Percentiles rank a stretch among this genome's conserved stretches.
These are phyloP conservation scores for Fusarium phyllophilum DNA, from an alignment of 2,329 filamentous ascomycete genomes.

Conservation along the genomic window DNA sequence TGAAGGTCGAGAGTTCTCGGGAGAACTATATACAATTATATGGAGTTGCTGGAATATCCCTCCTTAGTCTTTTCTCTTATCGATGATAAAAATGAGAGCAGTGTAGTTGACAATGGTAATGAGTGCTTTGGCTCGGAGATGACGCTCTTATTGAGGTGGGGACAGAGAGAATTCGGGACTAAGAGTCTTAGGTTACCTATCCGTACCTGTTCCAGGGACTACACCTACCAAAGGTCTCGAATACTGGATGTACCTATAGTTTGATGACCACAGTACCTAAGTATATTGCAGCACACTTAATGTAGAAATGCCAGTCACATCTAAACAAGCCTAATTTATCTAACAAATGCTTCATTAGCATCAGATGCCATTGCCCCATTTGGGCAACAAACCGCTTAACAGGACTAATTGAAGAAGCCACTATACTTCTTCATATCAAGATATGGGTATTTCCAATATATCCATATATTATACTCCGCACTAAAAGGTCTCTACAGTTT, in stretches of 20 bases:
- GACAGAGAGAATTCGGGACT: slow-evolving; percentile 20
- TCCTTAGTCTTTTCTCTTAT: neutral
- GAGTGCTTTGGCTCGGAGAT: slow-evolving; percentile 32
- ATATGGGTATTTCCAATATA: neutral
- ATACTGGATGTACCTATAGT: neutral
- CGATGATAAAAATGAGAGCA: neutral
- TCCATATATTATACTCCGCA: neutral
- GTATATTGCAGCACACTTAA: neutral
- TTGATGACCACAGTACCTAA: slow-evolving; percentile 2
- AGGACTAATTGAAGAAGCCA: neutral
- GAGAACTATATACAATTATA: neutral
- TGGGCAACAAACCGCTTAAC: neutral
- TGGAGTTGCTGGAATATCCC: neutral
- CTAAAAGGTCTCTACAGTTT: neutral
- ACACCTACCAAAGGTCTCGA: neutral
- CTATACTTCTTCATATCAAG: neutral
- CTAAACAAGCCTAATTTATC: neutral
- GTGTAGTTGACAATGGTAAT: slow-evolving; percentile 10
- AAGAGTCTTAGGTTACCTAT: neutral
- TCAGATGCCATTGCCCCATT: neutral
- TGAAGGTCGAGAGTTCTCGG: neutral
- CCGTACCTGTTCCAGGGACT: neutral
- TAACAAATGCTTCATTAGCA: neutral
- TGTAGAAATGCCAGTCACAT: neutral
- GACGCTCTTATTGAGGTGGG: slow-evolving; percentile 31